These are phyloP conservation scores for Tieghemiomyces parasiticus DNA, from an alignment of 192 early-diverging fungal genomes.

Conservation along the genomic window DNA sequence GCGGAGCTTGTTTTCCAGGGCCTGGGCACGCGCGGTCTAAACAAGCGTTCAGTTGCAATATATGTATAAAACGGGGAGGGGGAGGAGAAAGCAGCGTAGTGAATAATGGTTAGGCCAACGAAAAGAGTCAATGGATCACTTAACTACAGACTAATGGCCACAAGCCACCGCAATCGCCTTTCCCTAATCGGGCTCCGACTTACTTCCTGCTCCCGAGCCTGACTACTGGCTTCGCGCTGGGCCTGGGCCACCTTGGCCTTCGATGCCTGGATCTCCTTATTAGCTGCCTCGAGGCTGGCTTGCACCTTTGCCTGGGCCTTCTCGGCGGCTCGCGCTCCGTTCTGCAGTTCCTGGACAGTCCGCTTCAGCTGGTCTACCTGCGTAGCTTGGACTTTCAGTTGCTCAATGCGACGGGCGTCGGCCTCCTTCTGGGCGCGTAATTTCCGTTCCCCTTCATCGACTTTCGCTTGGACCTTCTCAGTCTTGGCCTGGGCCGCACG, in stretches of 20 bases:
- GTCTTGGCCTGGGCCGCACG: constrained; percentile 33
- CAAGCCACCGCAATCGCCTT: no score
- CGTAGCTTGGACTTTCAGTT: constrained; percentile 11
- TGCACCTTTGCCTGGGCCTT: constrained; percentile 14
- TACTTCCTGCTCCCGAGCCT: constrained; percentile 21
- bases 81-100: no score
- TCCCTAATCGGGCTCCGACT: no score
- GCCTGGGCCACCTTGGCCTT: constrained; percentile 12
- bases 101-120: no score
- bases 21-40: no score
- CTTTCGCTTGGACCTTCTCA: constrained; percentile 25
- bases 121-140: no score
- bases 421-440: constrained; percentile 19
- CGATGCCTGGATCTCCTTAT: constrained; percentile 18
- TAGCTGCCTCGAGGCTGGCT: constrained; percentile 18
- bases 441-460: constrained; percentile 33
- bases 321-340: constrained; percentile 13
- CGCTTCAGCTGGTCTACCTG: constrained; percentile 10
- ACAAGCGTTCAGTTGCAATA: no score
- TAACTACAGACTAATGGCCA: no score
- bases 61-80: no score
- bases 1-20: neutral
- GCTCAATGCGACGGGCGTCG: constrained; percentile 25
- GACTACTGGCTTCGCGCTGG: constrained; percentile 25
- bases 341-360: constrained; percentile 14